Evolutionary conservation across 2,329 filamentous ascomycete genomes (phyloP).

Genomic region (Stagonosporopsis rhizophila): DNA sequence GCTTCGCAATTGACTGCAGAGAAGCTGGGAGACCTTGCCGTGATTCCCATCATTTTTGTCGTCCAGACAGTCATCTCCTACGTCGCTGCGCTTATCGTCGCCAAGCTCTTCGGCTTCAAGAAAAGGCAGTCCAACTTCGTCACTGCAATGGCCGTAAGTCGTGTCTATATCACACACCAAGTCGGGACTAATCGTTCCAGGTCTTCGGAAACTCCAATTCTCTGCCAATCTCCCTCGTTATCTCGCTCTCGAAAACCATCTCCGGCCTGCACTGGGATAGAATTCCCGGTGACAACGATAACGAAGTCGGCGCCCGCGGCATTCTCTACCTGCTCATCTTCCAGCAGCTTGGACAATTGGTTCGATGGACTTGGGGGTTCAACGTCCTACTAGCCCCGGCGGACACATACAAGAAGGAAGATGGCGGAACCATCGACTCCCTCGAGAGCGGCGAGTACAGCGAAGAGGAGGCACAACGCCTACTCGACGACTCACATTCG

Average conservation of each 20-base stretch:
- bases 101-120: slow-evolving; percentile 79
- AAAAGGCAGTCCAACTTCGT: slow-evolving; percentile 93
- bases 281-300: slow-evolving; percentile 90
- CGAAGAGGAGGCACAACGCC: slow-evolving; percentile 52
- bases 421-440: slow-evolving; percentile 49
- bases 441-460: slow-evolving; percentile 63
- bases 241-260: slow-evolving; percentile 91
- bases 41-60: slow-evolving; percentile 94
- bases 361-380: slow-evolving; percentile 98
- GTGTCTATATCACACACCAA: background rate
- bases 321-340: slow-evolving; percentile 97
- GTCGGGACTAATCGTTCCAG: slow-evolving; percentile 51
- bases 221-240: slow-evolving; percentile 91
- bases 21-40: slow-evolving; percentile 85
- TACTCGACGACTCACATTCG: slow-evolving; percentile 54
- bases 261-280: slow-evolving; percentile 92
- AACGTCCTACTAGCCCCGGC: slow-evolving; percentile 91
- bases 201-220: slow-evolving; percentile 99
- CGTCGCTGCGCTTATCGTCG: slow-evolving; percentile 72
- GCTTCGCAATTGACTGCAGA: slow-evolving; percentile 92
- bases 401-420: slow-evolving; percentile 72
- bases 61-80: slow-evolving; percentile 90
- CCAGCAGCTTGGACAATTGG: slow-evolving; percentile 92
- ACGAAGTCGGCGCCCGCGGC: slow-evolving; percentile 90
- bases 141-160: slow-evolving; percentile 83